Evolutionary conservation across 257 asterid species (phyloP), one percentile per base, ranked within the genome.

Genomic region (Fraxinus quadrangulata): DNA sequence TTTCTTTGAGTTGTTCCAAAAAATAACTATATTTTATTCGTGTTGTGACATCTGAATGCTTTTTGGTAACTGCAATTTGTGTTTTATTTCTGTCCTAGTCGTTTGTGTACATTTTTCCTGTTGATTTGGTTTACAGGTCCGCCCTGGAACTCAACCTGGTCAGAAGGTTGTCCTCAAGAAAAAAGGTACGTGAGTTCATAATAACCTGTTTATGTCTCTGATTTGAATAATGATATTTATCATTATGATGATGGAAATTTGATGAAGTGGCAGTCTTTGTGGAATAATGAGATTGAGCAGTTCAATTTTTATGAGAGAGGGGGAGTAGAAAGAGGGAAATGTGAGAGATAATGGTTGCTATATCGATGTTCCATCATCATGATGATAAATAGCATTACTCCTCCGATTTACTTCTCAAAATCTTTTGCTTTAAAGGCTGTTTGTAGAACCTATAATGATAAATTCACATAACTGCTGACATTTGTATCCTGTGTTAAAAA

Each of bases 101-200:
- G 31, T 49, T 74, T 42, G 30, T n/a, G 63, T 37, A 75, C 40
- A 76, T n/a, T 37, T 39, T 73, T 12, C 51, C 8, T 59, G 59
- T 71, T 59, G 23, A 75, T 75, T 40, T 78, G 71, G 74, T 71
- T 77, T 85, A 81, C 73, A 93, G 98, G 98, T 91, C 65, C 98
- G 93, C 23, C 88, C 98, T 7, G 99, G 99, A 75, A 91, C 97
- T 63, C 98, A 95, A 85, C 97, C 97, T 76, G 98, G 99, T 68
- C 97, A 95, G 78, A 93, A 95, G 87, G 97, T 95, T 78, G 96
- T 91, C 77, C 83, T 95, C 80, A 89, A 68, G 89, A 91, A 85
- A 79, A 95, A 91, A 84, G 97, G 98, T 92, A 85, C 28, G n/a
- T 10, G 33, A 21, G 36, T 47, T 70, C 71, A 23, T 40, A 75